These are phyloP conservation scores for Fusarium sp. DNA, from an alignment of 2,329 filamentous ascomycete genomes.

Conservation along the genomic window DNA sequence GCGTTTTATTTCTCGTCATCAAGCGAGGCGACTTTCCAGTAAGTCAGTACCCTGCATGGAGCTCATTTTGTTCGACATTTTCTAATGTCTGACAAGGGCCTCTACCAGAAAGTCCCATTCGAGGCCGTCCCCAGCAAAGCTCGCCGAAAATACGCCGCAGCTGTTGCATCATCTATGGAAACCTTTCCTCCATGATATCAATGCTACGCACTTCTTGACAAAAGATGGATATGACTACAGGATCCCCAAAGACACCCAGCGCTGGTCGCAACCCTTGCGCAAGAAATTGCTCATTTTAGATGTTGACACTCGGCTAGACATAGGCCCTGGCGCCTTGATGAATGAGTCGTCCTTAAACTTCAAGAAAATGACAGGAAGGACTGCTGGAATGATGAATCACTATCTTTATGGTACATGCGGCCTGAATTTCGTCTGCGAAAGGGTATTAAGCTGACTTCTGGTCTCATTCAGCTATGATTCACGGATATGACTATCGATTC, in stretches of 20 bases:
- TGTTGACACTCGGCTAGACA: conserved; percentile 28
- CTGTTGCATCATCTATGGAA: conserved; percentile 36
- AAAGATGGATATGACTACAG: no score
- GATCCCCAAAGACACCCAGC: no score
- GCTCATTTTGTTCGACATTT: background rate
- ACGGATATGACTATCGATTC: conserved; percentile 66
- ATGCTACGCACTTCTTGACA: background rate
- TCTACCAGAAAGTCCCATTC: background rate
- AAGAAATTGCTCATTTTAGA: no score
- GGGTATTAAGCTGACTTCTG: background rate
- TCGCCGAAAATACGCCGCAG: conserved; percentile 18
- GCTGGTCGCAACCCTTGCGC: no score
- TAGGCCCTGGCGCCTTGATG: conserved; percentile 35
- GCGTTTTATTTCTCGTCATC: conserved; percentile 16
- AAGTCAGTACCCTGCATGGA: background rate
- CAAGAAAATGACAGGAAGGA: conserved; percentile 38
- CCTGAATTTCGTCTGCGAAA: accelerated
- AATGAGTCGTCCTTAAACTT: conserved; percentile 23
- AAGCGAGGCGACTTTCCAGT: conserved; percentile 9
- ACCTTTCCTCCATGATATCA: conserved; percentile 37
- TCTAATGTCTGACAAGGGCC: background rate
- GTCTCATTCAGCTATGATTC: conserved; percentile 53
- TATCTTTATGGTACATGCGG: conserved; percentile 39
- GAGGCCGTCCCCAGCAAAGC: background rate
- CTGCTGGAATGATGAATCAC: conserved; percentile 42